Evolutionary conservation across 1,284 basidiomycete genomes (phyloP).

Genomic region (Cryptococcus sp.): DNA sequence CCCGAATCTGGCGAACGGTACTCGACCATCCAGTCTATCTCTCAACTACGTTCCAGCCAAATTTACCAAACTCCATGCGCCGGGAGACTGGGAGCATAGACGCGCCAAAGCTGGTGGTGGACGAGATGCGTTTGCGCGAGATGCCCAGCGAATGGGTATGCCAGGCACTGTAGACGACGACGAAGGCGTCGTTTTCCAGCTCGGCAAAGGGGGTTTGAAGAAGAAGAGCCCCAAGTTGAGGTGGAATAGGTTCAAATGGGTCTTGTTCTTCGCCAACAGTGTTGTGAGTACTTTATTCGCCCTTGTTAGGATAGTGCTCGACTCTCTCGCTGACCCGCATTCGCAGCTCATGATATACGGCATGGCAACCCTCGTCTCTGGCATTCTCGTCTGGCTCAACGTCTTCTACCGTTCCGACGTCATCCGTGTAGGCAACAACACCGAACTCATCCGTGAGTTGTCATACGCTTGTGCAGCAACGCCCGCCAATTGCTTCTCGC

Average conservation of each 20-base stretch:
- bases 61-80: slow-evolving; percentile 58
- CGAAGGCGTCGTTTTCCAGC: slow-evolving; percentile 57
- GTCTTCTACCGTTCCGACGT: slow-evolving; percentile 64
- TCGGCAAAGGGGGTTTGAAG: slow-evolving; percentile 51
- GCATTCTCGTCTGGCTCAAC: slow-evolving; percentile 67
- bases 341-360: slow-evolving; percentile 60
- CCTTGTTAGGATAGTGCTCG: too few species aligned
- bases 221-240: slow-evolving; percentile 57
- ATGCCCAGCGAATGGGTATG: slow-evolving; percentile 53
- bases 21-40: slow-evolving; percentile 50
- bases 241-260: slow-evolving; percentile 73
- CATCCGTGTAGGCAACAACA: slow-evolving; percentile 62
- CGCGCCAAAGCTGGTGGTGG: slow-evolving; percentile 62
- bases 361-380: slow-evolving; percentile 59
- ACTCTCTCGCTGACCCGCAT: too few species aligned
- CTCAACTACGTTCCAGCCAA: slow-evolving; percentile 68
- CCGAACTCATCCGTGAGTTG: slow-evolving; percentile 60
- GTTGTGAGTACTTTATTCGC: slow-evolving; percentile 54
- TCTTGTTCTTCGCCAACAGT: slow-evolving; percentile 61
- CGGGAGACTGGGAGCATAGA: slow-evolving; percentile 53
- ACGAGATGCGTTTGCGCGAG: slow-evolving; percentile 60
- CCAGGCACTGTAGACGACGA: slow-evolving; percentile 64
- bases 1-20: slow-evolving; percentile 16
- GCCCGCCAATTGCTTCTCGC: not conserved
- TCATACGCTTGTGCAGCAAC: not conserved